Conservation (phyloP, 768 basidiomycete genomes). For the Floccularia luteovirens region DNA sequence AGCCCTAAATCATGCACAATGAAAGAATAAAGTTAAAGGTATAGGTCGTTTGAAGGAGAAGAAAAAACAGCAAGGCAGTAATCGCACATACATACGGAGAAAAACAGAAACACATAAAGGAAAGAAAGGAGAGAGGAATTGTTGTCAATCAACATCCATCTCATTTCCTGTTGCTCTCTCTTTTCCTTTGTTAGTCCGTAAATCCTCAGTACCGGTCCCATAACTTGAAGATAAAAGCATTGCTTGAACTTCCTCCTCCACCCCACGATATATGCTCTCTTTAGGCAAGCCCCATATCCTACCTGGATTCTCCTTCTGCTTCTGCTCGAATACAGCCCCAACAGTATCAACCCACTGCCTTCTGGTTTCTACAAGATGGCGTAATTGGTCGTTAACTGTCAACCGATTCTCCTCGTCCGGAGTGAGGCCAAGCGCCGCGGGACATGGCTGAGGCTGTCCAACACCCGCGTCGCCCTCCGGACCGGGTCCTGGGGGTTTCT, state of each 20-base stretch:
- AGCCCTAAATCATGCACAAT: not conserved
- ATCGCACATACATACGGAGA: not conserved
- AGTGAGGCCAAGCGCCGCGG: constrained; percentile 63
- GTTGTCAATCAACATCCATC: not conserved
- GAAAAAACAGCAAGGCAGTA: constrained; percentile 1
- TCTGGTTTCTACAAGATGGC: constrained; percentile 67
- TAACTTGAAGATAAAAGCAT: constrained; percentile 21
- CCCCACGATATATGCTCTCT: constrained; percentile 67
- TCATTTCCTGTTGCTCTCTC: constrained; percentile 12
- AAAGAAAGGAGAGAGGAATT: constrained; percentile 12
- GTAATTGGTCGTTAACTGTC: constrained; percentile 59
- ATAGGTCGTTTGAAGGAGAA: not conserved
- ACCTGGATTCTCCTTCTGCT: constrained; percentile 58
- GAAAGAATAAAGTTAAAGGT: not conserved
- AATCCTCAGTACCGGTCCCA: constrained; percentile 9
- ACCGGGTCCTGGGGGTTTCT: constrained; percentile 29
- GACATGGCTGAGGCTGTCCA: constrained; percentile 48
- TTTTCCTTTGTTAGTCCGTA: constrained; percentile 10
- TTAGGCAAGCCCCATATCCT: constrained; percentile 73
- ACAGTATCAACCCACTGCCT: constrained; percentile 74
- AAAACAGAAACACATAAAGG: constrained; percentile 11
- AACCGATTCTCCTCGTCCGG: constrained; percentile 61
- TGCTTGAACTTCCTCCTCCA: constrained; percentile 55
- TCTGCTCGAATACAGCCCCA: constrained; percentile 68
- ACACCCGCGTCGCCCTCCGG: constrained; percentile 15